Evolutionary conservation across 306 rosid genomes (phyloP).

Genomic region (Neltuma alba): DNA sequence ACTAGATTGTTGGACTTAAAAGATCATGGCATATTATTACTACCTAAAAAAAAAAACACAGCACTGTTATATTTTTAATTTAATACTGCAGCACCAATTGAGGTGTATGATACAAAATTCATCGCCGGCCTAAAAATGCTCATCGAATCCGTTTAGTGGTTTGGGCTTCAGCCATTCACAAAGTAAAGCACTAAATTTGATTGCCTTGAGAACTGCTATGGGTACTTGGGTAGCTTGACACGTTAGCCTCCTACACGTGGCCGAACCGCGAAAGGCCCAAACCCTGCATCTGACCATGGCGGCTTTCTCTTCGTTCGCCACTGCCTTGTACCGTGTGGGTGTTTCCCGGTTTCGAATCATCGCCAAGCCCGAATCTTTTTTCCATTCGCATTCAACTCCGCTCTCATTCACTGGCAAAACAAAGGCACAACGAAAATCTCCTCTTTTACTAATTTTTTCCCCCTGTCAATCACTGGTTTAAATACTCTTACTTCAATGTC

Average conservation of each 20-base stretch:
- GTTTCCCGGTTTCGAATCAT: constrained; percentile 50
- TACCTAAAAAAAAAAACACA: no score
- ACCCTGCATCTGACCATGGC: constrained; percentile 44
- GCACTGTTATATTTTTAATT: no score
- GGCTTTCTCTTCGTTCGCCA: constrained; percentile 35
- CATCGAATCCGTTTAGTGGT: not conserved
- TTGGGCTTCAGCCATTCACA: not conserved
- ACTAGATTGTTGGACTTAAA: not conserved
- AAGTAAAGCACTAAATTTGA: not conserved
- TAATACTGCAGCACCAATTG: no score
- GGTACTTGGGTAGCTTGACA: no score
- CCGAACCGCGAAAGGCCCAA: not conserved
- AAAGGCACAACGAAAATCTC: constrained; percentile 44
- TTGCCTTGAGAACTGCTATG: no score
- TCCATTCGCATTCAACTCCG: constrained; percentile 35
- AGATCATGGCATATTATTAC: no score
- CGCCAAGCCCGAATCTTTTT: constrained; percentile 31
- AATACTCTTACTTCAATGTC: not conserved
- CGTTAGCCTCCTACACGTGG: no score
- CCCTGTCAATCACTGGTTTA: not conserved
- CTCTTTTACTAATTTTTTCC: not conserved
- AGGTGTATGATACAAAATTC: not conserved
- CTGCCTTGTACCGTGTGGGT: constrained; percentile 38
- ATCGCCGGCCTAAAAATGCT: not conserved
- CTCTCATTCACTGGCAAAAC: constrained; percentile 41